These are phyloP conservation scores for Penicillium psychrosexuale DNA, from an alignment of 2,329 filamentous ascomycete genomes.

Conservation along the genomic window DNA sequence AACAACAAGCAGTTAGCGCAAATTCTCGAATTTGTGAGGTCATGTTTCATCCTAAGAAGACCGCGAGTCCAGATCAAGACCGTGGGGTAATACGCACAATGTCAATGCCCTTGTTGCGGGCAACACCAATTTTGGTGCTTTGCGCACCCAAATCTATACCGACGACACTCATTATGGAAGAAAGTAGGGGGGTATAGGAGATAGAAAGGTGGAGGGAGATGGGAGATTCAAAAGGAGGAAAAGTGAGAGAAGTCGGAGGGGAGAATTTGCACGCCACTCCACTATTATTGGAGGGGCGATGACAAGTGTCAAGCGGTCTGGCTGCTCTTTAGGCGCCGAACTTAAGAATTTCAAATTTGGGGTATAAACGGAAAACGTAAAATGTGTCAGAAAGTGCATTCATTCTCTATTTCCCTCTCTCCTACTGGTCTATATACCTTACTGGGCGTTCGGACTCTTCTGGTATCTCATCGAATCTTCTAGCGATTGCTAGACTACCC, in stretches of 20 bases:
- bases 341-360: conserved; percentile 1
- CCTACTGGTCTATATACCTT: conserved; percentile 14
- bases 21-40: not conserved
- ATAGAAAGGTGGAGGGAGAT: conserved; percentile 22
- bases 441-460: conserved; percentile 13
- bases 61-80: conserved; percentile 4
- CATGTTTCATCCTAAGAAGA: not conserved
- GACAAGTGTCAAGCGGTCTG: conserved; percentile 29
- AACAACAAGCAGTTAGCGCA: conserved; percentile 17
- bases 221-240: conserved; percentile 19
- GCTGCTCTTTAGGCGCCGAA: conserved; percentile 7
- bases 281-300: conserved; percentile 35
- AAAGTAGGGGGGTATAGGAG: conserved; percentile 18
- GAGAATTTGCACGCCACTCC: conserved; percentile 42
- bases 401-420: not conserved
- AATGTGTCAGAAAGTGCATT: not conserved
- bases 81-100: conserved; percentile 67
- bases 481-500: conserved; percentile 33
- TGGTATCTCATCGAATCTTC: conserved; percentile 39
- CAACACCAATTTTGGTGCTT: conserved; percentile 96
- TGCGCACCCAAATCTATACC: conserved; percentile 94
- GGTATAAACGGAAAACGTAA: not conserved
- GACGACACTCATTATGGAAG: conserved; percentile 58
- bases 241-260: conserved; percentile 28
- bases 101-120: conserved; percentile 97